phyloP scores from a whole-genome alignment of 352 stramenopile species.

The Phytophthora quininea region DNA sequence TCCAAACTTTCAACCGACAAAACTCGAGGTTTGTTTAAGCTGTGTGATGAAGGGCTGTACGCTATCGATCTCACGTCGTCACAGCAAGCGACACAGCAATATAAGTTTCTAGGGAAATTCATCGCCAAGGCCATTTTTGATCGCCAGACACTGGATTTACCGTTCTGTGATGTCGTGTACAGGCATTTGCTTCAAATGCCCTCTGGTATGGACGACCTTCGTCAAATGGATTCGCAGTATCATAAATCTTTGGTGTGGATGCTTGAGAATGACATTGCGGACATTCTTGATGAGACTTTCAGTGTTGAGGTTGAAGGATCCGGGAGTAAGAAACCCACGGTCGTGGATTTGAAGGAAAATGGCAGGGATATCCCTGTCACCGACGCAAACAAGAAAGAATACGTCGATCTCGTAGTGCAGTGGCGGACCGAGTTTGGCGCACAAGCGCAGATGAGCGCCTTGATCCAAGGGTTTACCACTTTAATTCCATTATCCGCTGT shows the following conservation, averaged over 20 bases:
- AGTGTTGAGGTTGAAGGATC: slow-evolving; percentile 59
- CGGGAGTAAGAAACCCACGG: slow-evolving; percentile 17
- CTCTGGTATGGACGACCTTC: slow-evolving; percentile 64
- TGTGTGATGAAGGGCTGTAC: slow-evolving; percentile 56
- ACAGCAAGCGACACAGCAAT: slow-evolving; percentile 46
- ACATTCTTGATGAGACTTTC: slow-evolving; percentile 88
- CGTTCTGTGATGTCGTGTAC: slow-evolving; percentile 74
- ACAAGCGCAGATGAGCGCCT: slow-evolving; percentile 60
- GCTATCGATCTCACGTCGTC: slow-evolving; percentile 52
- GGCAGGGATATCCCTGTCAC: slow-evolving; percentile 69
- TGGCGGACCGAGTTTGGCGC: slow-evolving; percentile 66
- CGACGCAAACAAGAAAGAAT: slow-evolving; percentile 80
- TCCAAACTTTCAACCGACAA: slow-evolving; percentile 53
- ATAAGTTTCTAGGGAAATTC: slow-evolving; percentile 79
- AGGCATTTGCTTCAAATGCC: slow-evolving; percentile 67
- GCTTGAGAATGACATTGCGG: slow-evolving; percentile 80
- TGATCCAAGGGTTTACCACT: slow-evolving; percentile 54
- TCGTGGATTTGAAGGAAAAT: slow-evolving; percentile 71
- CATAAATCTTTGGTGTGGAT: slow-evolving; percentile 88
- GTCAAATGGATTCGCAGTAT: slow-evolving; percentile 78
- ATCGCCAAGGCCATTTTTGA: slow-evolving; percentile 89
- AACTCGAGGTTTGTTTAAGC: slow-evolving; percentile 51
- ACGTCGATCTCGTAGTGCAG: slow-evolving; percentile 66
- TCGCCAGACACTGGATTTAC: slow-evolving; percentile 80
- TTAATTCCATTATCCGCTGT: slow-evolving; percentile 56